Evolutionary conservation across 257 asterid species (phyloP).

Genomic region (Dorcoceras hygrometricum): DNA sequence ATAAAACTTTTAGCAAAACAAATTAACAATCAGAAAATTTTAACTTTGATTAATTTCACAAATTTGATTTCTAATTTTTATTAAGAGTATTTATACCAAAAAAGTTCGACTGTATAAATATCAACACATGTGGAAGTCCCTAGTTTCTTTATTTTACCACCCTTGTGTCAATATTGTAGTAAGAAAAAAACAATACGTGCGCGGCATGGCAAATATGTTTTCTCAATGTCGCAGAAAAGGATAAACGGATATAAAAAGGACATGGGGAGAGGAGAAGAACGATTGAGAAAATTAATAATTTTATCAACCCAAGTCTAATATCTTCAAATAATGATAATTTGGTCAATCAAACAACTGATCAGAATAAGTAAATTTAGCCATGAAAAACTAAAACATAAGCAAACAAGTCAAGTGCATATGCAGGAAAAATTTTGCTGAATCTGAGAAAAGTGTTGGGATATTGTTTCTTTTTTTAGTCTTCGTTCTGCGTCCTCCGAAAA

Average conservation of each 20-base stretch:
- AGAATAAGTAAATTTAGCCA: not conserved
- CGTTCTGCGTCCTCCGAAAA: not conserved
- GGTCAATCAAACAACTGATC: not conserved
- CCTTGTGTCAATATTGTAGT: no score
- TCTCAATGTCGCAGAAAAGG: not conserved
- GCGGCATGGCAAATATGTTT: not conserved
- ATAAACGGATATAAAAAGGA: constrained; percentile 15
- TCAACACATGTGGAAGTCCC: no score
- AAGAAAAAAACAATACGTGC: no score
- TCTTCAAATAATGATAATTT: not conserved
- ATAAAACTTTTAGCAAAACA: no score
- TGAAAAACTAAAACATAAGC: not conserved
- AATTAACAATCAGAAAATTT: no score
- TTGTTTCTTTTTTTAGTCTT: not conserved
- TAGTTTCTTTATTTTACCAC: no score
- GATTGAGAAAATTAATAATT: not conserved
- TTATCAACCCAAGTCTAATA: not conserved
- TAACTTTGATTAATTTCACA: no score
- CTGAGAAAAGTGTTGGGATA: not conserved
- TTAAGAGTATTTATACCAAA: no score
- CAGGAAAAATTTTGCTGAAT: not conserved
- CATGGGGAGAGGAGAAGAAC: not conserved
- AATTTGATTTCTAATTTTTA: no score
- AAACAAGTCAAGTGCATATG: not conserved
- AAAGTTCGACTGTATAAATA: no score